Conservation (phyloP, 345 rosid species). For the Xanthoceras sorbifolium region DNA sequence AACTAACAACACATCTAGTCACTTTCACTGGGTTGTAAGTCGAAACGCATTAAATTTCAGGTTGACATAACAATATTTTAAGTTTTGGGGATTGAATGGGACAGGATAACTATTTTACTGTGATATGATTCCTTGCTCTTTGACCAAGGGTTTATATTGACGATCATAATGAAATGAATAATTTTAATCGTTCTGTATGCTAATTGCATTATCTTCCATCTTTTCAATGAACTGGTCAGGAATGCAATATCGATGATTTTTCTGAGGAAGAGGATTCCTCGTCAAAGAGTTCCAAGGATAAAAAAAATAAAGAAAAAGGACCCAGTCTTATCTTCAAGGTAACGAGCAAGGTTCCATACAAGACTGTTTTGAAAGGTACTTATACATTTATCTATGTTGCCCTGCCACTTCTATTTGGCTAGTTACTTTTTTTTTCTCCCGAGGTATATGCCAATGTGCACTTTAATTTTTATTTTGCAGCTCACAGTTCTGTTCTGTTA, state of each 20-base stretch:
- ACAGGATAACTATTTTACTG: neutral
- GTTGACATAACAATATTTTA: neutral
- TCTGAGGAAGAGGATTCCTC: conserved; percentile 75
- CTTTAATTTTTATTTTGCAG: conserved; percentile 46
- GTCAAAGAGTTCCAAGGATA: conserved; percentile 82
- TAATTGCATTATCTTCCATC: conserved; percentile 9
- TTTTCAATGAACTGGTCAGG: conserved; percentile 46
- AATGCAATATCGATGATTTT: conserved; percentile 81
- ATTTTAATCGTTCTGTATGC: conserved; percentile 8
- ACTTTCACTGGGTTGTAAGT: neutral
- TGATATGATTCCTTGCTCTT: neutral
- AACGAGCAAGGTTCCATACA: conserved; percentile 86
- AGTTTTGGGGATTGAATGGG: neutral
- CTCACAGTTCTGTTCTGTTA: conserved; percentile 78
- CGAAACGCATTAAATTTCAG: neutral
- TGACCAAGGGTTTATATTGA: neutral
- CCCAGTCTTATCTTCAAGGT: conserved; percentile 74
- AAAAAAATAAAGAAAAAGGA: conserved; percentile 81
- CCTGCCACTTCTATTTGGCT: conserved; percentile 14
- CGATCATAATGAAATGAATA: neutral
- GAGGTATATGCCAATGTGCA: conserved; percentile 12
- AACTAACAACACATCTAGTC: no score
- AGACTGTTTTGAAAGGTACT: conserved; percentile 90
- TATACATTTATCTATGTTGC: conserved; percentile 13
- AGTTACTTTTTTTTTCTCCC: neutral